These are phyloP conservation scores for Turnera subulata DNA, from an alignment of 345 rosid species.

Conservation along the genomic window DNA sequence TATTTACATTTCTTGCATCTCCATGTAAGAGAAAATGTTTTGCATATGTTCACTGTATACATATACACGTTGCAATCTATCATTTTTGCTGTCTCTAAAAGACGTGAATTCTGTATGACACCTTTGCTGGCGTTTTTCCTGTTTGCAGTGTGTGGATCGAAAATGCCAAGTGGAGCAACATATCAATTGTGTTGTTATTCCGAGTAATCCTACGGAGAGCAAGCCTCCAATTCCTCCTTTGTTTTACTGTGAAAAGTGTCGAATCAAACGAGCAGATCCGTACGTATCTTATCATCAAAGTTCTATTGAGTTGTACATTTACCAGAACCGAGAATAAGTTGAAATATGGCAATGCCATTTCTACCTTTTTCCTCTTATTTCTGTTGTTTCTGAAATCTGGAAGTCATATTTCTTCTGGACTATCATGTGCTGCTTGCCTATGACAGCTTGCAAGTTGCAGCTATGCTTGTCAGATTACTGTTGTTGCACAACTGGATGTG, in stretches of 20 bases:
- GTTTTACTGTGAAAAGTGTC: constrained; percentile 37
- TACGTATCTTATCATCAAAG: constrained; percentile 16
- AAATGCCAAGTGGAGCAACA: constrained; percentile 35
- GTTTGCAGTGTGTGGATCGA: constrained; percentile 36
- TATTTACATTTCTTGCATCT: too few relatives aligned
- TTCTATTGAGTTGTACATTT: background rate
- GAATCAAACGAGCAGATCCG: constrained; percentile 43
- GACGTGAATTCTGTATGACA: background rate
- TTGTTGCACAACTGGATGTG: too few relatives aligned
- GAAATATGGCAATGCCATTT: background rate
- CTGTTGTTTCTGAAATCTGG: background rate
- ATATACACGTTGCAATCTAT: background rate
- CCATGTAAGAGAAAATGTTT: background rate
- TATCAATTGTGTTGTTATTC: constrained; percentile 30
- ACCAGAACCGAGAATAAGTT: background rate
- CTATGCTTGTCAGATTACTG: too few relatives aligned
- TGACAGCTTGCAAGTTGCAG: too few relatives aligned
- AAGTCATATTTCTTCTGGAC: background rate
- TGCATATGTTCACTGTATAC: background rate
- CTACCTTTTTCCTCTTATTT: background rate
- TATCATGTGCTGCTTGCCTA: too few relatives aligned
- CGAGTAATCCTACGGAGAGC: constrained; percentile 24
- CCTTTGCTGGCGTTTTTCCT: constrained; percentile 1
- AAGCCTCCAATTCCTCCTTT: constrained; percentile 14
- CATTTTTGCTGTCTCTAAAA: background rate